These are phyloP conservation scores for Macrocybe sp. DNA, from an alignment of 1,284 basidiomycete genomes.

Conservation along the genomic window DNA sequence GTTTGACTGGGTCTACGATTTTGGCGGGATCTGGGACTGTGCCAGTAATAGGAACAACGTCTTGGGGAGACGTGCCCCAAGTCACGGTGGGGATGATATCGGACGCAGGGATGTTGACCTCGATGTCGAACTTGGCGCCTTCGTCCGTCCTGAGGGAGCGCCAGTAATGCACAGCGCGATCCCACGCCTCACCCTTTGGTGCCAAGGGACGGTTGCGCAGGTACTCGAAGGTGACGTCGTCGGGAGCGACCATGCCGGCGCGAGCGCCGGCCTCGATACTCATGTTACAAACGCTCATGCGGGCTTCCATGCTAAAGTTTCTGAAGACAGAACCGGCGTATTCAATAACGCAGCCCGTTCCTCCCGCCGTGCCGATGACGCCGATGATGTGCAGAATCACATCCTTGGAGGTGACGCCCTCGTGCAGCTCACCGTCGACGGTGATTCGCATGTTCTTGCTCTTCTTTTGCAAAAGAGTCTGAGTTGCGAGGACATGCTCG, in stretches of 20 bases:
- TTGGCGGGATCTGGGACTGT: conserved; percentile 77
- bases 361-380: conserved; percentile 90
- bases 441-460: conserved; percentile 95
- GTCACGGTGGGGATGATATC: conserved; percentile 95
- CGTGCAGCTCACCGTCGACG: conserved; percentile 81
- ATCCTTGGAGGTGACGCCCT: conserved; percentile 93
- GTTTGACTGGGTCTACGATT: conserved; percentile 64
- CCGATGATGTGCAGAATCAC: conserved; percentile 95
- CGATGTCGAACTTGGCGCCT: conserved; percentile 86
- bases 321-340: conserved; percentile 92
- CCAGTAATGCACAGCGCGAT: conserved; percentile 88
- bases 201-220: conserved; percentile 83
- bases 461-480: conserved; percentile 89
- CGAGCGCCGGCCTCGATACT: conserved; percentile 95
- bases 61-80: conserved; percentile 96
- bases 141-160: conserved; percentile 81
- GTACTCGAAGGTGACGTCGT: conserved; percentile 89
- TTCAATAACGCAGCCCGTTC: conserved; percentile 91
- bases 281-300: conserved; percentile 99
- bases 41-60: conserved; percentile 86
- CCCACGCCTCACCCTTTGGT: conserved; percentile 88
- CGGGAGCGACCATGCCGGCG: conserved; percentile 94
- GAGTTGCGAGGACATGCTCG: conserved; percentile 95
- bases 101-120: conserved; percentile 80
- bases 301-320: conserved; percentile 89